Evolutionary conservation across 306 rosid genomes (phyloP).

Genomic region (Corylus heterophylla): DNA sequence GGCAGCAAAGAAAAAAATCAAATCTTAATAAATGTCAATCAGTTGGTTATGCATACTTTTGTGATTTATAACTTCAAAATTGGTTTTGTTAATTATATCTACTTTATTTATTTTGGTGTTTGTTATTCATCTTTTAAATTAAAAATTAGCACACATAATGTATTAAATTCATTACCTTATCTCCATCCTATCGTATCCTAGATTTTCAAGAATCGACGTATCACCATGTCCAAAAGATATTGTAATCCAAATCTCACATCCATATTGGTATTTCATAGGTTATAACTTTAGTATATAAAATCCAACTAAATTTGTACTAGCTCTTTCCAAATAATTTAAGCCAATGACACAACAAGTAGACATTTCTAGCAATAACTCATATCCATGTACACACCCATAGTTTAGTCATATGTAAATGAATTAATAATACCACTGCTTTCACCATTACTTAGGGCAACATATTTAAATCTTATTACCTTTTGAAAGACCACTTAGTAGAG

Average conservation of each 20-base stretch:
- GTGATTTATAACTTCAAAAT: too few relatives aligned
- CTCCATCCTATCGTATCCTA: neutral
- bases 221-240: neutral
- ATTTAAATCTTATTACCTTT: conserved; percentile 51
- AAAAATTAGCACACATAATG: neutral
- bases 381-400: neutral
- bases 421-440: neutral
- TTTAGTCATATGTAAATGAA: neutral
- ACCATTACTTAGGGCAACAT: neutral
- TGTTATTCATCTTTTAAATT: neutral
- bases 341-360: neutral
- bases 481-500: conserved; percentile 65
- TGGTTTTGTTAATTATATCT: neutral
- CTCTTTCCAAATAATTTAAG: neutral
- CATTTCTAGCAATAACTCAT: neutral
- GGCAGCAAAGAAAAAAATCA: too few relatives aligned
- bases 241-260: neutral
- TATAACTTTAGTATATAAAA: neutral
- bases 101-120: neutral
- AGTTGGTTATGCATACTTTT: too few relatives aligned
- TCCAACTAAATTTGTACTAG: neutral
- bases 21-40: too few relatives aligned
- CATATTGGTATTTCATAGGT: neutral
- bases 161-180: too few relatives aligned
- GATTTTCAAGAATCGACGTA: neutral